A percentile compares a stretch with the other conserved stretches of the same genome.
phyloP scores from a whole-genome alignment of 1,284 basidiomycete genomes.

The Melampsora abietis-canadensis region DNA sequence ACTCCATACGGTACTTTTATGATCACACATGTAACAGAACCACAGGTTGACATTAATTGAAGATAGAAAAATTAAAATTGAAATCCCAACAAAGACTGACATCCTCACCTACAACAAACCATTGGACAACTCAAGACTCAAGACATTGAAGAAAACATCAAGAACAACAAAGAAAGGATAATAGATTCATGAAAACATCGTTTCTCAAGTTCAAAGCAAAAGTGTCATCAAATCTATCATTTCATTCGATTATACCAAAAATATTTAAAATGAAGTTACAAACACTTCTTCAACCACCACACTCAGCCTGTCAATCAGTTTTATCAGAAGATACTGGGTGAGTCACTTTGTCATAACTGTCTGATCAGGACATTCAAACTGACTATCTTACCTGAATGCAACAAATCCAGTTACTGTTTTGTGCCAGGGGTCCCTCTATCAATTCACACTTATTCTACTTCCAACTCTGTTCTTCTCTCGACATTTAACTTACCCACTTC shows the following conservation, averaged over 20 bases:
- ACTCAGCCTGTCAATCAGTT: slow-evolving; percentile 18
- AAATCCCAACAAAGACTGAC: too few species aligned
- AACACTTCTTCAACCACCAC: slow-evolving; percentile 17
- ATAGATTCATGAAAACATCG: background rate
- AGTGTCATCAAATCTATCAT: background rate
- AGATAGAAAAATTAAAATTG: too few species aligned
- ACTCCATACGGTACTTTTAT: too few species aligned
- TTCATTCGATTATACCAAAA: background rate
- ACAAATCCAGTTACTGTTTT: slow-evolving; percentile 8
- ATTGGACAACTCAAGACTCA: too few species aligned
- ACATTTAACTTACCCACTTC: slow-evolving; percentile 23
- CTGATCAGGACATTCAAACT: too few species aligned
- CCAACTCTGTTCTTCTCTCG: slow-evolving; percentile 12
- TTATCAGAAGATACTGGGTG: slow-evolving; percentile 32
- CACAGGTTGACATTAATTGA: too few species aligned
- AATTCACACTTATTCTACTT: slow-evolving; percentile 38
- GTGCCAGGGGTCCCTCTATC: slow-evolving; percentile 19
- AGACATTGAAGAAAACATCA: too few species aligned
- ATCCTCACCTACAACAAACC: too few species aligned
- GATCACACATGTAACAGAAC: too few species aligned
- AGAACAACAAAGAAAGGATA: background rate
- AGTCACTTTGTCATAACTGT: background rate
- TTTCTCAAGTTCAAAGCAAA: background rate
- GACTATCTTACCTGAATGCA: too few species aligned
- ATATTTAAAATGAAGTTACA: slow-evolving; percentile 28